Evolutionary conservation across 1,139 yeast species (phyloP).

Genomic region (Hemisphaericaspora xylofermentans): DNA sequence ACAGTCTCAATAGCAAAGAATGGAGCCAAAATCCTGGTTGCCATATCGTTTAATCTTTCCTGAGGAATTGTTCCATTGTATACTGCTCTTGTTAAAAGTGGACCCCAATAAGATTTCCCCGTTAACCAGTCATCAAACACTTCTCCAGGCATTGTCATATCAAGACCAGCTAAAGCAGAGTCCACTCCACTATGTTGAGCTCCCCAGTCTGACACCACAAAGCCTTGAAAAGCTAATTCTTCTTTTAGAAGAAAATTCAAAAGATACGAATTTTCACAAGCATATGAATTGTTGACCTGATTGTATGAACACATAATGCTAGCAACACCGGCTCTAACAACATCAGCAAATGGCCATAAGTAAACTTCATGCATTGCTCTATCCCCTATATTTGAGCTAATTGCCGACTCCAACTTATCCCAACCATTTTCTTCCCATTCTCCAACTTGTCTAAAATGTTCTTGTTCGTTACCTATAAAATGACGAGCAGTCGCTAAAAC

Average conservation of each 20-base stretch:
- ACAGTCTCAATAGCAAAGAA: slow-evolving; percentile 45
- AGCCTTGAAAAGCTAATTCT: slow-evolving; percentile 67
- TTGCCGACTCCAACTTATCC: slow-evolving; percentile 38
- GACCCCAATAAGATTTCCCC: slow-evolving; percentile 61
- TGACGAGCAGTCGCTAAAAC: slow-evolving; percentile 57
- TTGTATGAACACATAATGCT: slow-evolving; percentile 65
- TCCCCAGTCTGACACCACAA: slow-evolving; percentile 67
- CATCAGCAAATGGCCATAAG: slow-evolving; percentile 68
- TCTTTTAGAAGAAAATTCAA: slow-evolving; percentile 57
- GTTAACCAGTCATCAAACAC: slow-evolving; percentile 52
- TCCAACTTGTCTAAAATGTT: slow-evolving; percentile 58
- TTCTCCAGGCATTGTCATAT: slow-evolving; percentile 71
- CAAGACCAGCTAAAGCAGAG: slow-evolving; percentile 59
- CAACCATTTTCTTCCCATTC: slow-evolving; percentile 52
- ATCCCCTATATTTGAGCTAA: slow-evolving; percentile 58
- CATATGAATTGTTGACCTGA: slow-evolving; percentile 55
- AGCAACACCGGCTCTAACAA: slow-evolving; percentile 59
- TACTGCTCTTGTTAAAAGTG: slow-evolving; percentile 53
- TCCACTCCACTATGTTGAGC: slow-evolving; percentile 60
- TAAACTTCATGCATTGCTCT: slow-evolving; percentile 62
- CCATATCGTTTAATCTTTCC: slow-evolving; percentile 62
- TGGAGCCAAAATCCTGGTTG: slow-evolving; percentile 55
- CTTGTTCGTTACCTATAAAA: slow-evolving; percentile 63
- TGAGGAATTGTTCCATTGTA: slow-evolving; percentile 58
- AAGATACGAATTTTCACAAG: slow-evolving; percentile 61